Evolutionary conservation across 148 eudicot genomes (phyloP).

Genomic region (Nepenthes gracilis): DNA sequence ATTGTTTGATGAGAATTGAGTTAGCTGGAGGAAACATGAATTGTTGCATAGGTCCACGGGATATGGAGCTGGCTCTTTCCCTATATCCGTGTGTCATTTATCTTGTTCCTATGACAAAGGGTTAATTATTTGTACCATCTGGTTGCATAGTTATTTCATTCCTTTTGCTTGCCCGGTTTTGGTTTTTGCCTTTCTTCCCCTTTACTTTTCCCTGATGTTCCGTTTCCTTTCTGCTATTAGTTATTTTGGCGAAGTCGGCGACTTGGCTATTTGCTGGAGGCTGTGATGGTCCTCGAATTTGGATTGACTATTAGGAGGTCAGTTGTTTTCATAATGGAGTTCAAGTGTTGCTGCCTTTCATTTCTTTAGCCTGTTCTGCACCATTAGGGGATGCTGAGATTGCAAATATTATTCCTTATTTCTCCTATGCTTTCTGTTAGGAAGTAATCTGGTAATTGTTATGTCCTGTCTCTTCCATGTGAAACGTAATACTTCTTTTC

Average conservation of each 20-base stretch:
- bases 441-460: too few species aligned
- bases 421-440: background rate
- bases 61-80: too few species aligned
- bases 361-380: background rate
- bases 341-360: background rate
- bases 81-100: too few species aligned
- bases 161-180: background rate
- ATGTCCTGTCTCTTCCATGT: too few species aligned
- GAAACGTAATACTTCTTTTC: too few species aligned
- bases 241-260: slow-evolving; percentile 75
- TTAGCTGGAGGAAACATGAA: too few species aligned
- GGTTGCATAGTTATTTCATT: background rate
- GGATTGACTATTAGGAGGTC: slow-evolving; percentile 81
- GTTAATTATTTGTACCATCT: background rate
- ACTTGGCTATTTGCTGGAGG: slow-evolving; percentile 78
- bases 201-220: background rate
- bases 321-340: slow-evolving; percentile 5
- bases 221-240: slow-evolving; percentile 21
- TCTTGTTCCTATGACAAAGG: too few species aligned
- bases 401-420: too few species aligned
- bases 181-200: background rate
- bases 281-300: slow-evolving; percentile 77
- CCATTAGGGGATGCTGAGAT: too few species aligned
- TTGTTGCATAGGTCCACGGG: too few species aligned
- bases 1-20: too few species aligned